phyloP scores from a whole-genome alignment of 257 asterid species.

The Mitragyna speciosa region DNA sequence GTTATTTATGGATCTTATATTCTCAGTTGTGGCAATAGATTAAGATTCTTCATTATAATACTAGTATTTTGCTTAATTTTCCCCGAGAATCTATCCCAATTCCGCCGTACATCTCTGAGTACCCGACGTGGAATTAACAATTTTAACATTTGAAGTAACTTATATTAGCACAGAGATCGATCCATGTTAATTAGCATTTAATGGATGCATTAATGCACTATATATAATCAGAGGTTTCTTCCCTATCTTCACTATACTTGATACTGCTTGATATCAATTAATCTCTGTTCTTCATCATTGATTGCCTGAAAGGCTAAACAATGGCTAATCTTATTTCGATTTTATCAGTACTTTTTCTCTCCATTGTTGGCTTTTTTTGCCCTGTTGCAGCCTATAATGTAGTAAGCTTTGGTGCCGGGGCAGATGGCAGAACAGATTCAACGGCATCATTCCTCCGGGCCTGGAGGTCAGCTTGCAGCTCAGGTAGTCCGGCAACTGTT shows the following conservation, averaged over 20 bases:
- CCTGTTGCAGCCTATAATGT: slow-evolving; percentile 52
- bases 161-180: not conserved
- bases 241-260: not conserved
- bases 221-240: slow-evolving; percentile 17
- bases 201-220: not conserved
- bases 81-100: slow-evolving; percentile 27
- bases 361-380: slow-evolving; percentile 12
- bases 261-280: not conserved
- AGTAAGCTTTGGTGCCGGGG: slow-evolving; percentile 58
- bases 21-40: not conserved
- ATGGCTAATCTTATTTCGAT: slow-evolving; percentile 19
- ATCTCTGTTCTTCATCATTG: not conserved
- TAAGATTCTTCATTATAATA: not conserved
- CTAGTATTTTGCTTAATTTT: not conserved
- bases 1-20: slow-evolving; percentile 33
- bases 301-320: not conserved
- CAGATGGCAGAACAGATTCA: slow-evolving; percentile 72
- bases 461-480: slow-evolving; percentile 71
- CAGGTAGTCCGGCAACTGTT: slow-evolving; percentile 45
- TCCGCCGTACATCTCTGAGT: slow-evolving; percentile 34
- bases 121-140: slow-evolving; percentile 27
- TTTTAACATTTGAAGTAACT: not conserved
- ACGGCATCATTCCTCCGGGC: slow-evolving; percentile 55
- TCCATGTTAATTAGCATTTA: not conserved
- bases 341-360: slow-evolving; percentile 13